Base-by-base conservation (phyloP, 192 early-diverging fungal genomes). In the Rhizoclosmatium sp. region DNA sequence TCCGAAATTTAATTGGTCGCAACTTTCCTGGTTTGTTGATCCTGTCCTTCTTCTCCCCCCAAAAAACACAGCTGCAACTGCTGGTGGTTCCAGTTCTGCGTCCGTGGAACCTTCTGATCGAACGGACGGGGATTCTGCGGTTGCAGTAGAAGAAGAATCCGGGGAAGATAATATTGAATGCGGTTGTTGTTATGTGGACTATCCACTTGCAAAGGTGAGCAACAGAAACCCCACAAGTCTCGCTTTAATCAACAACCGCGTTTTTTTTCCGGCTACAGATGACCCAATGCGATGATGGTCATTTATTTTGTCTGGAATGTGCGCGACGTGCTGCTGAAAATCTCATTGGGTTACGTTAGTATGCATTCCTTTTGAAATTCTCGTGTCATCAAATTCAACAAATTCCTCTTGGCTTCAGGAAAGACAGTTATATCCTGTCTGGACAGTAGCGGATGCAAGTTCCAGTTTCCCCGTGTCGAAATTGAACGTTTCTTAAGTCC, bases 221-320 rank as follows among this genome's bases (percentile, higher is more conserved):
- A 31, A 31, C 31, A 31, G 31, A 31, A 31, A 31, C 31, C 31
- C 16, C 9, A 54, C 51, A 54, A 12, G 9, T 7, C 5, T 16
- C 16, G 5, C 51, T 54, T 54, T 54, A 16, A 54, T 16, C 9
- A 16, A 54, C 5, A 12, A 54, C 16, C 9, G 16, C 51, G 5
- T 54, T 54, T 7, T 12, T 16, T 54, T 54, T 54, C 16, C 16
- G 9, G 16, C 4, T 47, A 4, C 7, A 80, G 48, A 82, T 79
- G 77, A 82, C 85, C 0, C 86, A 84, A 54, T 90, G 89, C 58
- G 87, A 89, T 42, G 89, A 89, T n/a, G 89, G 86, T 1, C 89
- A 90, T 73, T 62, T 89, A 45, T 90, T 90, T 67, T 90, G 89
- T 58, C 62, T 83, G 3, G 81, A 85, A 45, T 90, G 89, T 68